Evolutionary conservation across 2,329 filamentous ascomycete species (phyloP).

Genomic region (Amylocarpus encephaloides): DNA sequence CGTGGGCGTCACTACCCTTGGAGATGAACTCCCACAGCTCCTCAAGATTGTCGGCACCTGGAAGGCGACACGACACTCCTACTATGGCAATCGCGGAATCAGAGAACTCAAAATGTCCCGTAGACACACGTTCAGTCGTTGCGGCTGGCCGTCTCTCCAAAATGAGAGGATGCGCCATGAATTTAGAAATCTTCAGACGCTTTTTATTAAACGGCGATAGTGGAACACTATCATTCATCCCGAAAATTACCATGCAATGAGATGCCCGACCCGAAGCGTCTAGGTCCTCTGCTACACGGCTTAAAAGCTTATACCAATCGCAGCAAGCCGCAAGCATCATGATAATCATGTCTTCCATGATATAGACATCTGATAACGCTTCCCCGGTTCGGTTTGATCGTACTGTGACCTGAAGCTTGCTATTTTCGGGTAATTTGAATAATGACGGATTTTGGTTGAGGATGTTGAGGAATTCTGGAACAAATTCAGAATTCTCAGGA

Average conservation of each 20-base stretch:
- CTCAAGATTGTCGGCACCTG: constrained; percentile 46
- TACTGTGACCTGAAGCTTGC: not conserved
- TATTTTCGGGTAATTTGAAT: not conserved
- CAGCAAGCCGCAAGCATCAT: constrained; percentile 9
- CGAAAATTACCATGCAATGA: constrained; percentile 2
- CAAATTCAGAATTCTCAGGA: constrained; percentile 7
- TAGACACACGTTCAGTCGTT: not conserved
- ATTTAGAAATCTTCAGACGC: not conserved
- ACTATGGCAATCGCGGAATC: constrained; percentile 39
- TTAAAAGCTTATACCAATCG: constrained; percentile 10
- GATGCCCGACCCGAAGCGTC: not conserved
- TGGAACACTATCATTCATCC: constrained; percentile 1
- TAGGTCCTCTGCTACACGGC: constrained; percentile 4
- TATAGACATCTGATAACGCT: not conserved
- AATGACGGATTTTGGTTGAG: not conserved
- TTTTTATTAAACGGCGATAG: not conserved
- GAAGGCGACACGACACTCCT: constrained; percentile 46
- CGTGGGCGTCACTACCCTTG: constrained; percentile 44
- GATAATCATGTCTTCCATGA: not conserved
- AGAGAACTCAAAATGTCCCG: no score
- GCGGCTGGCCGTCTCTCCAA: not conserved
- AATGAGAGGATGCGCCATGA: not conserved
- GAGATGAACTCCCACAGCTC: constrained; percentile 68
- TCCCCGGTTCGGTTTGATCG: constrained; percentile 2
- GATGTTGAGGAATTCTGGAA: constrained; percentile 1